Percentiles rank a stretch among this genome's conserved stretches.
Evolutionary conservation across 768 basidiomycete species (phyloP).

Genomic region (Daedaleopsis sinensis): DNA sequence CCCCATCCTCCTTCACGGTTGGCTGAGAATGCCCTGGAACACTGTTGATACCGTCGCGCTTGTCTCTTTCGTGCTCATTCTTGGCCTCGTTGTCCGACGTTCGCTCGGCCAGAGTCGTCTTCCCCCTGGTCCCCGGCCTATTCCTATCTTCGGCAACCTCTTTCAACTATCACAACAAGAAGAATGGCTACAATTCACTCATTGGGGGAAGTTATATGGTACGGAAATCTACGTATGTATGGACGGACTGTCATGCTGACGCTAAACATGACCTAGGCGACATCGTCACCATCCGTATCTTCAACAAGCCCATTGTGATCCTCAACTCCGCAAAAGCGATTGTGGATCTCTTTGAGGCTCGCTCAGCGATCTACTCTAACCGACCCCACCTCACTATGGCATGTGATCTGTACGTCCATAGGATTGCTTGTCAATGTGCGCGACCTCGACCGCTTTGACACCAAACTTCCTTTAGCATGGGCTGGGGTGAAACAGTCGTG

Average conservation of each 20-base stretch:
- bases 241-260: not conserved
- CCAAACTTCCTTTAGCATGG: not conserved
- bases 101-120: not conserved
- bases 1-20: too few relatives aligned
- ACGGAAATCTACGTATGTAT: not conserved
- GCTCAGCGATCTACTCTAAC: conserved; percentile 32
- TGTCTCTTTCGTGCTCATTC: not conserved
- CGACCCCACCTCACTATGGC: conserved; percentile 13
- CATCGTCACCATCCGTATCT: conserved; percentile 2
- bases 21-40: too few relatives aligned
- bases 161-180: conserved; percentile 7
- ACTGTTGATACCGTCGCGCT: not conserved
- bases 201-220: conserved; percentile 7
- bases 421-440: too few relatives aligned
- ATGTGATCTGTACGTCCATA: not conserved
- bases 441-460: not conserved
- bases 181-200: conserved; percentile 1
- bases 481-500: not conserved
- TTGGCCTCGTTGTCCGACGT: not conserved
- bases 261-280: not conserved
- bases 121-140: not conserved
- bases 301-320: conserved; percentile 18
- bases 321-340: conserved; percentile 29
- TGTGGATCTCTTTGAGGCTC: conserved; percentile 30
- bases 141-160: conserved; percentile 14